Evolutionary conservation across 2,329 filamentous ascomycete genomes (phyloP).

Genomic region (Colletotrichum chrysophilum): DNA sequence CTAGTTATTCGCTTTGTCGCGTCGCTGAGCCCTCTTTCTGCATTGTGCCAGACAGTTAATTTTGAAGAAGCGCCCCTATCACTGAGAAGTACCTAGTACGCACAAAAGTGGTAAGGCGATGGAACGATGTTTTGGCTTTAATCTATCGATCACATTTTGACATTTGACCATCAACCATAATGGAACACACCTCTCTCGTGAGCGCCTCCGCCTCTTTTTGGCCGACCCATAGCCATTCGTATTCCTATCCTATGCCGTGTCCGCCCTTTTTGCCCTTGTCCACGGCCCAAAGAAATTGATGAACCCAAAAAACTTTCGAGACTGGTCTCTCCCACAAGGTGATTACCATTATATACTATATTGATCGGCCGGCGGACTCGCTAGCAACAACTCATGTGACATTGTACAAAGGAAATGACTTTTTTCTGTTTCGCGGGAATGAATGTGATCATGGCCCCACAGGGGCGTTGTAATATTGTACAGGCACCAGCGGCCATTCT

Average conservation of each 20-base stretch:
- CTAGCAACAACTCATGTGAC: conserved; percentile 16
- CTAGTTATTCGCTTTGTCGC: background rate
- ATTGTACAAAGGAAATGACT: conserved; percentile 21
- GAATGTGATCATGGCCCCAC: conserved; percentile 19
- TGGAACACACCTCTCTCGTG: conserved; percentile 17
- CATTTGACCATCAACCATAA: conserved; percentile 14
- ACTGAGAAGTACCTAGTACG: background rate
- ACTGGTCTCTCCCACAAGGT: conserved; percentile 14
- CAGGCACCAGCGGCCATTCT: conserved; percentile 28
- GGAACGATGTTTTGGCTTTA: conserved; percentile 10
- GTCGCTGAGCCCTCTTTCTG: background rate
- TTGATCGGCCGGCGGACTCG: conserved; percentile 8
- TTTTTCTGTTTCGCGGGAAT: background rate
- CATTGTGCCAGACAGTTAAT: background rate
- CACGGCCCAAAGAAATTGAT: conserved; percentile 9
- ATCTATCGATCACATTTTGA: conserved; percentile 10
- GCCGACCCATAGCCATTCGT: conserved; percentile 14
- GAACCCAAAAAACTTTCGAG: conserved; percentile 8
- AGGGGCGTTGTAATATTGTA: conserved; percentile 27
- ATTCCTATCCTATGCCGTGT: conserved; percentile 4
- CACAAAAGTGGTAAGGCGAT: background rate
- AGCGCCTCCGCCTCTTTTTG: conserved; percentile 13
- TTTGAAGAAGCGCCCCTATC: background rate
- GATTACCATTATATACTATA: conserved; percentile 28
- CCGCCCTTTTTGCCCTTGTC: conserved; percentile 9